Evolutionary conservation across 2,329 filamentous ascomycete genomes (phyloP), one percentile per base, ranked within the genome.

Genomic region (Monilinia fructicola): DNA sequence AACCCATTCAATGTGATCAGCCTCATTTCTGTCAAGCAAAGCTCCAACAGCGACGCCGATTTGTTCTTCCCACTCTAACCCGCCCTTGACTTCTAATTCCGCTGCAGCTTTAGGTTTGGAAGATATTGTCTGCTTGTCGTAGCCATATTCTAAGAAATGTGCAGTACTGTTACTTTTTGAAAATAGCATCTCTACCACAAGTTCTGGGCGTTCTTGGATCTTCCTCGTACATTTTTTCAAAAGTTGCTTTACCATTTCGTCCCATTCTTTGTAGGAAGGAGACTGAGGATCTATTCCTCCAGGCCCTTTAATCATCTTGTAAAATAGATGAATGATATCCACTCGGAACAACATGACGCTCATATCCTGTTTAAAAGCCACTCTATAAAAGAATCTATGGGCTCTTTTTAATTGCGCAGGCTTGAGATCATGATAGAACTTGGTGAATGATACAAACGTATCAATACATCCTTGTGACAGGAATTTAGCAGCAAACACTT

Each of bases 341-440:
- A 97, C 86, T 12, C 94, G 87, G 78, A 93, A 98, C 1, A 99
- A 83, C 80, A 97, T 86, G 28, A 97, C 89, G 66, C 88, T 89
- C 81, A 95, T 88, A 56, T 97, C 92, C 77, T 96, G 91, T 79
- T 98, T 99, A 82, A 98, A 98, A 0, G 93, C 93, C 14, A 96
- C 84, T 0, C 94, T 89, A 75, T 98, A 96, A 74, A 99, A 93
- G 77, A 94, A 99, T 9, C 95, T 90, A 79, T 98, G 95, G 16
- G 90, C 90, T 7, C 95, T 88, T 80, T 98, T 98, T 48, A 98
- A 81, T 76, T 99, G 95, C 48, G 87, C 83, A 2, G 87, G 82
- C 63, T 87, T 85, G 14, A 99, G 83, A 70, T 99, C 95, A 52
- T 83, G 84, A 78, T 96, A 97, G 78, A 88, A 94, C 56, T 84